A percentile compares a stretch with the other conserved stretches of the same genome.
phyloP scores from a whole-genome alignment of 371 early-diverging fungal species.

The Cokeromyces recurvatus region DNA sequence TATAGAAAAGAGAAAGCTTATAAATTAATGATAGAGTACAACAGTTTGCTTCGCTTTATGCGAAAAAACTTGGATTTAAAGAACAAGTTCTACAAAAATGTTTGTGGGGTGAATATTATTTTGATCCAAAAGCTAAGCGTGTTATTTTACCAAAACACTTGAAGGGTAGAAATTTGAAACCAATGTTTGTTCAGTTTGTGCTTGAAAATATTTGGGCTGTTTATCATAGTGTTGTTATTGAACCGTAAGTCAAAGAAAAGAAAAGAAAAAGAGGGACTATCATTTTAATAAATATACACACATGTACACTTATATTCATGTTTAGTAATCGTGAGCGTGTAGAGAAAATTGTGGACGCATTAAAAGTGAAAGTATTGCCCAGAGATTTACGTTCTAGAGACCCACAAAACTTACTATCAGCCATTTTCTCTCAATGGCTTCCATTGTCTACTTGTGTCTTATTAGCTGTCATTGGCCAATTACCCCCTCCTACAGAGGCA shows the following conservation, averaged over 20 bases:
- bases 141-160: slow-evolving; percentile 82
- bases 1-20: too few species aligned
- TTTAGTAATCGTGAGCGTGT: slow-evolving; percentile 78
- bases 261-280: too few species aligned
- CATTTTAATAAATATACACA: not conserved
- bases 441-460: slow-evolving; percentile 74
- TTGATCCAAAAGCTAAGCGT: slow-evolving; percentile 91
- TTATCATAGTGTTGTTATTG: slow-evolving; percentile 77
- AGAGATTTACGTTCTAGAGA: slow-evolving; percentile 89
- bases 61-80: slow-evolving; percentile 85
- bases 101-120: slow-evolving; percentile 96
- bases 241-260: slow-evolving; percentile 45
- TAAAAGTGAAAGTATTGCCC: slow-evolving; percentile 84
- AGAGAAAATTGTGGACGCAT: slow-evolving; percentile 86
- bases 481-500: slow-evolving; percentile 84
- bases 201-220: slow-evolving; percentile 95
- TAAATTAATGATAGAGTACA: slow-evolving; percentile 64
- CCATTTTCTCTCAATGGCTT: slow-evolving; percentile 83
- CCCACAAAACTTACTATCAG: slow-evolving; percentile 62
- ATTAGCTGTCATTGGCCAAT: slow-evolving; percentile 78
- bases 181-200: slow-evolving; percentile 95
- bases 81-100: slow-evolving; percentile 67
- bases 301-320: too few species aligned
- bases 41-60: slow-evolving; percentile 90
- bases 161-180: slow-evolving; percentile 79